phyloP scores from a whole-genome alignment of 192 early-diverging fungal genomes.

The Gaertneriomyces semiglobifer region DNA sequence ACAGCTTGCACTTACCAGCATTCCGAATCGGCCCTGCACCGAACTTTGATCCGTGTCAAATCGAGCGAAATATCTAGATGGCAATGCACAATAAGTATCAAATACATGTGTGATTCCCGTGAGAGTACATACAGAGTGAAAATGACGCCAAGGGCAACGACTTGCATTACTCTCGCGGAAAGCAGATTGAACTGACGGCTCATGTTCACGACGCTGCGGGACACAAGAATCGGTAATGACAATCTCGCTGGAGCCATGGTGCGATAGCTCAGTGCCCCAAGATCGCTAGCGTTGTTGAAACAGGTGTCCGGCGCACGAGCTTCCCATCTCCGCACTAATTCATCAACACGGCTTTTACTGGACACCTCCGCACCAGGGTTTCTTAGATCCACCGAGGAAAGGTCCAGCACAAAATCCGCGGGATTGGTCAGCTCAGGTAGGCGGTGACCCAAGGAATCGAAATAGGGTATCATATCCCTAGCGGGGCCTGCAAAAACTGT shows the following conservation, averaged over 20 bases:
- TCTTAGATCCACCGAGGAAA: constrained; percentile 42
- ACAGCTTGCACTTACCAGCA: constrained; percentile 30
- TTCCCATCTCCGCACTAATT: constrained; percentile 27
- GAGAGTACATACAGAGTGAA: constrained; percentile 29
- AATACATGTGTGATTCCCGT: background rate
- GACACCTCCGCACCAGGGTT: constrained; percentile 23
- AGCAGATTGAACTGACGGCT: constrained; percentile 32
- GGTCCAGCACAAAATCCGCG: constrained; percentile 45
- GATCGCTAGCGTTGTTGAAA: background rate
- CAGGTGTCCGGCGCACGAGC: background rate
- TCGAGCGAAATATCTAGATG: constrained; percentile 24
- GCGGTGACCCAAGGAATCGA: constrained; percentile 25
- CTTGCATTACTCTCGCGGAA: constrained; percentile 38
- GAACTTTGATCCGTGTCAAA: constrained; percentile 26
- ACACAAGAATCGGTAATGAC: constrained; percentile 32
- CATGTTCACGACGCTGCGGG: constrained; percentile 34
- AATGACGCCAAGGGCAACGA: constrained; percentile 40
- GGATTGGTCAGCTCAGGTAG: constrained; percentile 40
- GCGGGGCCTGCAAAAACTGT: constrained; percentile 38
- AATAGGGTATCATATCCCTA: constrained; percentile 32
- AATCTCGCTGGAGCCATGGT: constrained; percentile 7
- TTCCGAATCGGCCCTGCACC: constrained; percentile 37
- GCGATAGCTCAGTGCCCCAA: constrained; percentile 10
- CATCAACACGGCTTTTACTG: constrained; percentile 26
- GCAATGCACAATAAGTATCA: background rate